Conservation (phyloP, 345 rosid species). For the Rhizophora apiculata region DNA sequence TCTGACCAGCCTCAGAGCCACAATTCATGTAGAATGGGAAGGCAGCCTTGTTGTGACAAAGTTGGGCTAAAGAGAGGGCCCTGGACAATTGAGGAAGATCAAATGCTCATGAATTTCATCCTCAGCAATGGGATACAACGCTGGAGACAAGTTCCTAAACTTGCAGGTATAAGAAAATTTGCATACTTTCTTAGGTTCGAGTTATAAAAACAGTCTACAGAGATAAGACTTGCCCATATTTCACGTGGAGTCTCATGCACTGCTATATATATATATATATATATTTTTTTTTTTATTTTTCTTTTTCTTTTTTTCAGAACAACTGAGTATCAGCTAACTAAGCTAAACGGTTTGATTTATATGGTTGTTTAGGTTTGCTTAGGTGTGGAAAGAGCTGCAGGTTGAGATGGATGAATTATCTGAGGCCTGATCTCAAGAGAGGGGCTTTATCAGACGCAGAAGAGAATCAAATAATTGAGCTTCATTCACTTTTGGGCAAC, state of each 20-base stretch:
- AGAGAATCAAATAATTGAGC: slow-evolving; percentile 16
- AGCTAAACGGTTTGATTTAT: no score
- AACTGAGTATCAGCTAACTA: no score
- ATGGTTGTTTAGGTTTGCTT: slow-evolving; percentile 2
- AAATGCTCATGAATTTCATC: slow-evolving; percentile 13
- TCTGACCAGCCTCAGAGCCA: no score
- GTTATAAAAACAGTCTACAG: no score
- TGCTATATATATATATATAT: no score
- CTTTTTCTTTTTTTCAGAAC: no score
- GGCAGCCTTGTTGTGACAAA: slow-evolving; percentile 22
- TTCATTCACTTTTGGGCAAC: slow-evolving; percentile 24
- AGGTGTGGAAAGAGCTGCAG: slow-evolving; percentile 28
- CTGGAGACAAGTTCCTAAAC: slow-evolving; percentile 21
- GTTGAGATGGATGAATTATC: slow-evolving; percentile 24
- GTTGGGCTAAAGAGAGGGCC: slow-evolving; percentile 16
- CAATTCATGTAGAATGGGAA: slow-evolving; percentile 3
- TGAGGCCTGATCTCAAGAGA: slow-evolving; percentile 25
- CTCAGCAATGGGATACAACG: slow-evolving; percentile 14
- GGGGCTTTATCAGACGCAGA: slow-evolving; percentile 17
- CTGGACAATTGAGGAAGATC: slow-evolving; percentile 21
- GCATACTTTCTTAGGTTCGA: no score
- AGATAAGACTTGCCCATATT: no score
- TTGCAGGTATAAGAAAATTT: slow-evolving; percentile 13
- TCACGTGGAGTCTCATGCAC: no score
- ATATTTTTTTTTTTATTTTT: no score